Conservation (phyloP, 331 rosid species). For the Quercus phellos region DNA sequence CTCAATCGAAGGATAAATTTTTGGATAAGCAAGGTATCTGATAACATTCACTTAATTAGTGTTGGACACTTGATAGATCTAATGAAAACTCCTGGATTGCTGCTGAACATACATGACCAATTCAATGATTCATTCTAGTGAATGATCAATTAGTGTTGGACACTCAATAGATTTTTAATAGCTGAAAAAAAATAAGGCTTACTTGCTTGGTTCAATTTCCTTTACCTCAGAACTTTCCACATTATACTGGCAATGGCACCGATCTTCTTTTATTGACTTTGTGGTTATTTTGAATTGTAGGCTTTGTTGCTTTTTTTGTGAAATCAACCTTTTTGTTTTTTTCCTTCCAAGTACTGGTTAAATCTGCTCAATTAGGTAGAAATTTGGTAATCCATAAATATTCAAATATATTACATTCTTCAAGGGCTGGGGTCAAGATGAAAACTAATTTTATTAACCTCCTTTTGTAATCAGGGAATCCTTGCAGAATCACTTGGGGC, state of each 20-base stretch:
- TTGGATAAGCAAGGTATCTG: constrained; percentile 83
- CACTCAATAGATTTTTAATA: constrained; percentile 2
- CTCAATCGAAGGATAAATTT: constrained; percentile 74
- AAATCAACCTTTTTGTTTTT: background rate
- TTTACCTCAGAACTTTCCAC: background rate
- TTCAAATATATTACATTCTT: background rate
- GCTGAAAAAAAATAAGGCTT: constrained; percentile 12
- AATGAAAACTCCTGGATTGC: background rate
- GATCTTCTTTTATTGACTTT: background rate
- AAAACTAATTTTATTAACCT: constrained; percentile 11
- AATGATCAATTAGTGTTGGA: background rate
- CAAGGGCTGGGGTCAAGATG: background rate
- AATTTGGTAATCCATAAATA: background rate
- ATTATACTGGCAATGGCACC: constrained; percentile 9
- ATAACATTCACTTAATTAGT: background rate
- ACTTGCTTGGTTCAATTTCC: background rate
- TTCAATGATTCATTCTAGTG: background rate
- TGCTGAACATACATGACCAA: background rate
- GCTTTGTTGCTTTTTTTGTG: background rate
- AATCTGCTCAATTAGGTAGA: background rate
- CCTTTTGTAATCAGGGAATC: constrained; percentile 51
- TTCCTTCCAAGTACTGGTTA: background rate
- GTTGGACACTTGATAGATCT: background rate
- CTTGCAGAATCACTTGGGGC: constrained; percentile 54
- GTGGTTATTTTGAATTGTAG: background rate